phyloP scores from a whole-genome alignment of 805 yeast species.

The Candida sphagnicola region DNA sequence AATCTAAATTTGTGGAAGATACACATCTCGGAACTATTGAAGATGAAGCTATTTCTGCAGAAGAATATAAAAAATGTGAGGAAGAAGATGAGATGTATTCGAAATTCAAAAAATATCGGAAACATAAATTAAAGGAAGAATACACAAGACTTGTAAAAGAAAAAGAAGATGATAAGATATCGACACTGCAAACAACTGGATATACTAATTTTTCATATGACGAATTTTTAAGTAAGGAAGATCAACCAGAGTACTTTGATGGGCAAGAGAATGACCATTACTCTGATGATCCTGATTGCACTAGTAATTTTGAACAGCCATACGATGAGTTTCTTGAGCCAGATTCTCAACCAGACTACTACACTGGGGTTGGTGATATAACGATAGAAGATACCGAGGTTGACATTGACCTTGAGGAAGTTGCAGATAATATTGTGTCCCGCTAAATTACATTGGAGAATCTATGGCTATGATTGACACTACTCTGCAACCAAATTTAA shows the following conservation, averaged over 20 bases:
- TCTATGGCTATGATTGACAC: no score
- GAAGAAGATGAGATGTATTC: slow-evolving; percentile 15
- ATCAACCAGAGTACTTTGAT: slow-evolving; percentile 37
- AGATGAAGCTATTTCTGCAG: slow-evolving; percentile 16
- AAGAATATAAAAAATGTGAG: slow-evolving; percentile 10
- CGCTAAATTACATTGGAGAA: background rate
- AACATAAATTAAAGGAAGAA: slow-evolving; percentile 5
- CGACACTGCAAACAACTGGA: background rate
- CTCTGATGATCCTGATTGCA: slow-evolving; percentile 32
- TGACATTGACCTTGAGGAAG: background rate
- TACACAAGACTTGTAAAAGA: slow-evolving; percentile 5
- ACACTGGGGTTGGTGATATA: no score
- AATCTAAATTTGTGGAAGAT: slow-evolving; percentile 46
- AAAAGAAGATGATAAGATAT: slow-evolving; percentile 1
- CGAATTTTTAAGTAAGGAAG: slow-evolving; percentile 32
- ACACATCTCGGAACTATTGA: slow-evolving; percentile 47
- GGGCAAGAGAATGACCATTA: slow-evolving; percentile 24
- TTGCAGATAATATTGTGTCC: background rate
- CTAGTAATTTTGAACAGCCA: slow-evolving; percentile 27
- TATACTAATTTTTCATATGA: slow-evolving; percentile 17
- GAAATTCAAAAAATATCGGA: slow-evolving; percentile 11
- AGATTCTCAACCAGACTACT: slow-evolving; percentile 21
- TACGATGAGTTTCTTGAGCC: slow-evolving; percentile 30
- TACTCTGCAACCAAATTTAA: no score
- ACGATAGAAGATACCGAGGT: background rate